These are phyloP conservation scores for Eucalyptus regnans DNA, from an alignment of 345 rosid genomes.

Conservation along the genomic window DNA sequence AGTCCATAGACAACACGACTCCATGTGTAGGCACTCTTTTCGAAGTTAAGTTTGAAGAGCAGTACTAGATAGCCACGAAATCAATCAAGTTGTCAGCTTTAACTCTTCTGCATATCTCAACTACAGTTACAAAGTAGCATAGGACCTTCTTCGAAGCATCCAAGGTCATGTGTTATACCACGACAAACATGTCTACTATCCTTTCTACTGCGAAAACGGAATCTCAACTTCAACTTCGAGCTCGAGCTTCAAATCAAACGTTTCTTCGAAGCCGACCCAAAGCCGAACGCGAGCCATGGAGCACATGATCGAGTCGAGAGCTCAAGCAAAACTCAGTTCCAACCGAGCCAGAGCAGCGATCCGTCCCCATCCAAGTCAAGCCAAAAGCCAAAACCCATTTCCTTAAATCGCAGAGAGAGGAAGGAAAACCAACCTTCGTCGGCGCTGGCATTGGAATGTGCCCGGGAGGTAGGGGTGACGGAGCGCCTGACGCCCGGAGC, in stretches of 20 bases:
- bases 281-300: not conserved
- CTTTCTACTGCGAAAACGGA: not conserved
- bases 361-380: not conserved
- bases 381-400: not conserved
- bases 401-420: not conserved
- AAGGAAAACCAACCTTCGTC: slow-evolving; percentile 34
- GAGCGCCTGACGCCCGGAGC: slow-evolving; percentile 44
- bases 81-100: not conserved
- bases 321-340: not conserved
- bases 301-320: not conserved
- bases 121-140: not conserved
- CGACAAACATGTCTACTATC: not conserved
- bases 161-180: not conserved
- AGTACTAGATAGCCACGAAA: not conserved
- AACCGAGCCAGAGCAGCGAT: not conserved
- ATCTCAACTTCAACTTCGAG: not conserved
- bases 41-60: not conserved
- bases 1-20: not conserved
- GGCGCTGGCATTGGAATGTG: slow-evolving; percentile 20
- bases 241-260: not conserved
- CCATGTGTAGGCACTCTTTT: not conserved
- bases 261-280: not conserved
- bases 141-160: not conserved
- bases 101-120: not conserved
- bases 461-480: slow-evolving; percentile 50